Base-by-base conservation (phyloP, 2,329 filamentous ascomycete species). In the Monosporascus sp. region DNA sequence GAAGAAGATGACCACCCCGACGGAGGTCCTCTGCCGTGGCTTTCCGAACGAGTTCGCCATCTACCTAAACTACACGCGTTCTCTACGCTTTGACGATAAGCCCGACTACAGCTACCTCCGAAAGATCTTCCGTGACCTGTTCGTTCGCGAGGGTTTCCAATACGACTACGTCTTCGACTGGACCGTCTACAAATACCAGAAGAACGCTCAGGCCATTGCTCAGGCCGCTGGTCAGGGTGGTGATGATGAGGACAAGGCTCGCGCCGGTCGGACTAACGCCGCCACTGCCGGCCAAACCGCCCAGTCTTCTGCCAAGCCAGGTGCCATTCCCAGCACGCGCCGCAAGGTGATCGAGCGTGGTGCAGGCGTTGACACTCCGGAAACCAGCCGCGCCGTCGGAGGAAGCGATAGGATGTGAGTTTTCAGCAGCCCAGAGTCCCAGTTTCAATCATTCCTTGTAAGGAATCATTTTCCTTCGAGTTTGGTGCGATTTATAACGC, bases 1-100 rank as follows among this genome's bases (percentile, higher is more conserved):
- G 83, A 99, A 99, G 87, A 99, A 99, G 90, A 97, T 97, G 94
- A 99, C 94, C 15, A 99, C 94, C 3, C 92, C 94, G 8, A 97
- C 93, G 64, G 93, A 99, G 76, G 92, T 97, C 48, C 89, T 99
- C 48, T 99, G 94, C 86, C 91, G 93, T 72, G 94, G 94, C 62
- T 97, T 99, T 81, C 94, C 94, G 65, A 97, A 97, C 74, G 94
- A 99, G 78, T 99, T 99, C 66, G 92, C 93, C 78, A 97, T 97
- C 74, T 99, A 99, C 75, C 83, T 99, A 59, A 97, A 97, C 86
- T 97, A 99, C 82, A 97, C 93, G 51, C 90, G 94, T 57, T 97
- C 92, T 53, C 90, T 99, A 62, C 92, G 94, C 65, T 99, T 99
- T 76, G 94, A 99, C 71, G 94, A 99, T 80, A 97, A 97, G 86